phyloP scores from a whole-genome alignment of 23 red algal species.

The Agarophyton chilense region DNA sequence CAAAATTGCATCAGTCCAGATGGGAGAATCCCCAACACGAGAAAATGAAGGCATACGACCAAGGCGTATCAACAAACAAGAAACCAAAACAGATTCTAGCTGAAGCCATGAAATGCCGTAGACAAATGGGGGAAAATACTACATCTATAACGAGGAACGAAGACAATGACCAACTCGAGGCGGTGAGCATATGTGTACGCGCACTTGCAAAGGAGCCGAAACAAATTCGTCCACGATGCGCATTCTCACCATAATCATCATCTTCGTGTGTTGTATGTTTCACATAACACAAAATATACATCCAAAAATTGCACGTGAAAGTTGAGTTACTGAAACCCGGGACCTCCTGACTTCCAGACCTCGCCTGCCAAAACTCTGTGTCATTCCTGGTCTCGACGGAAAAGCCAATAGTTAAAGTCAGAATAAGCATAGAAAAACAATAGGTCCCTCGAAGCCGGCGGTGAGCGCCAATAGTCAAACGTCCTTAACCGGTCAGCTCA shows the following conservation, averaged over 20 bases:
- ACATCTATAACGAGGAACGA: slow-evolving; percentile 43
- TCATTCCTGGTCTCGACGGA: slow-evolving; percentile 39
- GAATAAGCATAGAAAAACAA: slow-evolving; percentile 46
- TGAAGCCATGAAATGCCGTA: background rate
- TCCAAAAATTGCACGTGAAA: background rate
- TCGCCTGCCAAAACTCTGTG: slow-evolving; percentile 30
- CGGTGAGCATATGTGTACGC: slow-evolving; percentile 34
- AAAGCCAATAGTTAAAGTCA: slow-evolving; percentile 43
- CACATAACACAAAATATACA: slow-evolving; percentile 31
- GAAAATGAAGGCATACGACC: slow-evolving; percentile 7
- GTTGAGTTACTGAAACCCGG: slow-evolving; percentile 24
- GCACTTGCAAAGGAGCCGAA: slow-evolving; percentile 40
- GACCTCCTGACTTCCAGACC: slow-evolving; percentile 46
- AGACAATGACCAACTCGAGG: slow-evolving; percentile 45
- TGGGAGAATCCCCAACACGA: slow-evolving; percentile 34
- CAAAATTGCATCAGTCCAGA: slow-evolving; percentile 25
- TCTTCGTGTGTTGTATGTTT: slow-evolving; percentile 43
- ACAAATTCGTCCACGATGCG: slow-evolving; percentile 41
- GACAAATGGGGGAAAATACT: slow-evolving; percentile 21
- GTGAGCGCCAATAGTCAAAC: background rate
- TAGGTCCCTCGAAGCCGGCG: slow-evolving; percentile 33
- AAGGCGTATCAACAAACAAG: background rate
- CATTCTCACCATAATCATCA: slow-evolving; percentile 41
- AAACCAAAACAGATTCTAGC: background rate
- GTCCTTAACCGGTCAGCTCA: slow-evolving; percentile 22